Conservation (phyloP, 805 yeast species). For the Metschnikowia chrysomelidarum region DNA sequence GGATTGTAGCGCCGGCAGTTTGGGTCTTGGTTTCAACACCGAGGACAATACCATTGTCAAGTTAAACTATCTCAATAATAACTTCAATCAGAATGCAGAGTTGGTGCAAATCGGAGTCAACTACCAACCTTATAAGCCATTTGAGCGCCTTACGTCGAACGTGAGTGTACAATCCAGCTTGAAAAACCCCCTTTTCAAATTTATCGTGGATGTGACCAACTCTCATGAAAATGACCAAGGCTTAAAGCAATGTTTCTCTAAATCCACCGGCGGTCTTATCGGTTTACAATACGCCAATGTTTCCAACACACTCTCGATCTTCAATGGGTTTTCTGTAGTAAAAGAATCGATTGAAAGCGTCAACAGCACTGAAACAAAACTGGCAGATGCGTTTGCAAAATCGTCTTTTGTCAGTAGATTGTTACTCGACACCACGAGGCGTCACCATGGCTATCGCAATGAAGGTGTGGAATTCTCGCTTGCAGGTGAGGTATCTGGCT, state of each 20-base stretch:
- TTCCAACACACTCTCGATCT: conserved; percentile 24
- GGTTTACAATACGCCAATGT: conserved; percentile 44
- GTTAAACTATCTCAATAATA: conserved; percentile 41
- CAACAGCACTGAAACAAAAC: conserved; percentile 53
- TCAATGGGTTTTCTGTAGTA: conserved; percentile 57
- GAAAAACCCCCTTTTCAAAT: conserved; percentile 46
- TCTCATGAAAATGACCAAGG: conserved; percentile 44
- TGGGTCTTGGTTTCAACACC: conserved; percentile 34
- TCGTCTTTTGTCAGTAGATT: conserved; percentile 31
- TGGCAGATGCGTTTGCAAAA: conserved; percentile 38
- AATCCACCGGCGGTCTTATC: conserved; percentile 48
- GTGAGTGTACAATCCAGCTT: conserved; percentile 42
- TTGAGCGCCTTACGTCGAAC: conserved; percentile 47
- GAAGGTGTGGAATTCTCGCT: conserved; percentile 54
- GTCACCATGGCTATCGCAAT: conserved; percentile 14
- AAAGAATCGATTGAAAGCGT: conserved; percentile 55
- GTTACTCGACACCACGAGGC: conserved; percentile 19
- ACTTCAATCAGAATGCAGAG: conserved; percentile 50
- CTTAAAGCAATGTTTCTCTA: conserved; percentile 56
- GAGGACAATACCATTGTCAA: conserved; percentile 38
- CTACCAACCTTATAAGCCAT: conserved; percentile 52
- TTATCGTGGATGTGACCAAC: conserved; percentile 32
- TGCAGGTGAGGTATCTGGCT: conserved; percentile 48
- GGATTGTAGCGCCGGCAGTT: conserved; percentile 36
- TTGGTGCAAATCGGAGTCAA: conserved; percentile 47